Evolutionary conservation across 371 early-diverging fungal species (phyloP).

Genomic region (Mucor racemosus): DNA sequence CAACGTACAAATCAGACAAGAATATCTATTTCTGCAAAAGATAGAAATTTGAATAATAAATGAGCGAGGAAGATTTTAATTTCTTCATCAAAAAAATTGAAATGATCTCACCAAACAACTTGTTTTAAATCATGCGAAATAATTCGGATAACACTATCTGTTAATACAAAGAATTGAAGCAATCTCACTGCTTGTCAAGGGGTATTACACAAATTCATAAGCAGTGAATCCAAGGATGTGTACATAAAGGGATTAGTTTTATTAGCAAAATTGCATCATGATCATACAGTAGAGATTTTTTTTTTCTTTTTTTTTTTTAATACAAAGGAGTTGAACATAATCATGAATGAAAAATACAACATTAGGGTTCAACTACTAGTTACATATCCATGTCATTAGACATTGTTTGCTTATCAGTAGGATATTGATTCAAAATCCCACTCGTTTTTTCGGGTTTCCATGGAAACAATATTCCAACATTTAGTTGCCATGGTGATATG

Average conservation of each 20-base stretch:
- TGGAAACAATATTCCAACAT: neutral
- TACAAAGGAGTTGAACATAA: no score
- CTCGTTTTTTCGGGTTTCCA: neutral
- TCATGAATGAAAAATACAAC: no score
- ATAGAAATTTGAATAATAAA: neutral
- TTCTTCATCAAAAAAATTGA: neutral
- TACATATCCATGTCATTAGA: no score
- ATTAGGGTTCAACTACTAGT: no score
- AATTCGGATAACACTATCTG: neutral
- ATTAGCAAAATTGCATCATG: neutral
- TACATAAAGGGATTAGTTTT: neutral
- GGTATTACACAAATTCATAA: neutral
- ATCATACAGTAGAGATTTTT: neutral
- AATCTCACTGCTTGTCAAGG: neutral
- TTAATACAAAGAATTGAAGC: neutral
- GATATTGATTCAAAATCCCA: no score
- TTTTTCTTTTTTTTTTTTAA: no score
- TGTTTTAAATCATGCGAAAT: neutral
- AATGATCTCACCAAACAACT: neutral
- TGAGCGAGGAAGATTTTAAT: neutral
- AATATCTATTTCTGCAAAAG: no score
- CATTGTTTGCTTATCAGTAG: no score
- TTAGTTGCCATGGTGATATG: neutral
- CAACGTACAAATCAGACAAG: no score
- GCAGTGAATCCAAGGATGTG: neutral